Conservation (phyloP, 192 early-diverging fungal species). For the Allomyces arbusculus region DNA sequence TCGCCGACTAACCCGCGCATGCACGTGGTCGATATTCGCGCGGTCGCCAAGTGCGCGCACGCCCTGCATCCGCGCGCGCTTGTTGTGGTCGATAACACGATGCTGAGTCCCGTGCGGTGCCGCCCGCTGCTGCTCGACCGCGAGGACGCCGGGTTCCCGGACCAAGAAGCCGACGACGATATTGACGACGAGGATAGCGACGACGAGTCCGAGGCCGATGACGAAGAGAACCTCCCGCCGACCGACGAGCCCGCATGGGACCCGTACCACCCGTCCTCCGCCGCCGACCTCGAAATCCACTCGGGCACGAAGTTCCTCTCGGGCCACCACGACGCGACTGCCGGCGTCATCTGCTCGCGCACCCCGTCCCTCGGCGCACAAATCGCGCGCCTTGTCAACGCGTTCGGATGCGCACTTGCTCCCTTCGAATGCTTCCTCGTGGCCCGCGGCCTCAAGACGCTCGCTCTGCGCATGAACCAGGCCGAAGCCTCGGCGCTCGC, state of each 20-base stretch:
- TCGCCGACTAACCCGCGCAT: conserved; percentile 94
- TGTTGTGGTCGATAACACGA: conserved; percentile 94
- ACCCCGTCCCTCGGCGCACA: conserved; percentile 50
- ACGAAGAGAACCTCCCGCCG: too few species aligned
- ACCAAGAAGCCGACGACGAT: too few species aligned
- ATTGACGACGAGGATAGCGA: too few species aligned
- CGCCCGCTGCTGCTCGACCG: conserved; percentile 48
- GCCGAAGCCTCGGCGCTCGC: conserved; percentile 63
- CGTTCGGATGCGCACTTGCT: conserved; percentile 69
- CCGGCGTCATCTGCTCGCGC: conserved; percentile 76
- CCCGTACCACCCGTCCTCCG: conserved; percentile 7
- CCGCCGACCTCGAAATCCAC: conserved; percentile 85
- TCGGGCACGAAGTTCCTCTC: conserved; percentile 94
- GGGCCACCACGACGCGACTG: conserved; percentile 97
- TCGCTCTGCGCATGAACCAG: conserved; percentile 87
- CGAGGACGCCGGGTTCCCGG: too few species aligned
- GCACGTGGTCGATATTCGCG: conserved; percentile 74
- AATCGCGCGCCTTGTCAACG: conserved; percentile 85
- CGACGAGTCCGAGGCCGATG: too few species aligned
- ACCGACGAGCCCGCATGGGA: too few species aligned
- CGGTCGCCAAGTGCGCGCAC: conserved; percentile 52
- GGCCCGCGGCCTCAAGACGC: conserved; percentile 83
- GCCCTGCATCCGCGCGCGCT: conserved; percentile 51
- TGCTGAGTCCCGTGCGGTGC: conserved; percentile 94
- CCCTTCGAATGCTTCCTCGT: conserved; percentile 89